Evolutionary conservation across 202 grass and related monocot genomes (phyloP), one percentile per base, ranked within the genome.

Genomic region (Setaria viridis): DNA sequence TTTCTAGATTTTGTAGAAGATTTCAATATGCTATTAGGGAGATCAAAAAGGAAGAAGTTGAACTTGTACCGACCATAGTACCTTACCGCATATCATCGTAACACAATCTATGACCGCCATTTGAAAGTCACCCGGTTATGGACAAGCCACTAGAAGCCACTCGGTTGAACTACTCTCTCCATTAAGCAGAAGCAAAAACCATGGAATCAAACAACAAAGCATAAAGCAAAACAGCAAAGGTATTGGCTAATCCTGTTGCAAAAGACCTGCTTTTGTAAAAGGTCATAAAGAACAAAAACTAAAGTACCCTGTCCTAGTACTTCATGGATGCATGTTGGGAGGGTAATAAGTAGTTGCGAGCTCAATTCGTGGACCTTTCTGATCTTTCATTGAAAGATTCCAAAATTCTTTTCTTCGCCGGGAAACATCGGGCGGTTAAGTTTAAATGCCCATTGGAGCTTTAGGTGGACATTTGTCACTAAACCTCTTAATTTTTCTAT

Each of bases 291-390:
- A 80, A 74, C 62, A 30, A 25, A 87, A 87, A 74, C 25, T 66
- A 59, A 75, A 81, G 68, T 11, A 33, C 15, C 20, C 20, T 46
- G 48, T 75, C n/a, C 48, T 45, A 14, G 39, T 81, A 50, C 60
- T 67, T 62, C 30, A 60, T 60, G 49, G 13, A 25, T 39, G 32
- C 15, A 53, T 71, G 48, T 1, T 42, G 67, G n/a, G 58, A 56
- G 21, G 59, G 20, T 19, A 19, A 74, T 19, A 19, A 74, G 77
- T 57, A 33, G 78, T 74, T 87, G 43, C 59, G 47, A 9, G 59
- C 48, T 76, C 85, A 82, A 82, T 76, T 87, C 70, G 20, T 33
- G 11, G 13, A 4, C 76, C 39, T 87, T 87, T 87, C 20, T 41
- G 2, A 8, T 81, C 34, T 72, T 21, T 80, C 20, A 5, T 45